phyloP scores from a whole-genome alignment of 176 grass and related monocot genomes.

The Puccinellia tenuiflora region DNA sequence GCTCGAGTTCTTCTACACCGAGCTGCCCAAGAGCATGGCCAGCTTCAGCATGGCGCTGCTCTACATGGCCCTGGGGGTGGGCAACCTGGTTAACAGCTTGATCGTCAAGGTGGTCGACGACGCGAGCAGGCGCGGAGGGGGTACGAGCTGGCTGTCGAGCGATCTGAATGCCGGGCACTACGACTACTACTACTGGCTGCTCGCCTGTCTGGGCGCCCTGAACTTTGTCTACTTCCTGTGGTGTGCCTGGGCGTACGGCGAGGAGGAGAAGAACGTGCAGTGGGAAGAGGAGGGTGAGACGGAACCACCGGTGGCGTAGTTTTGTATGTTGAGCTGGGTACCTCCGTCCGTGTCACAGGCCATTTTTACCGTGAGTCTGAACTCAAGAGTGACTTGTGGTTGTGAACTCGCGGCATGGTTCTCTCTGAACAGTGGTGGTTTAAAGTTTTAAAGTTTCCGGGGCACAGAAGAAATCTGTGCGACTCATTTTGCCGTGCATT shows the following conservation, averaged over 20 bases:
- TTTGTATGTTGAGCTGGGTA: not conserved
- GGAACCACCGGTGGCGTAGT: not conserved
- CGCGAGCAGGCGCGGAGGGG: conserved; percentile 7
- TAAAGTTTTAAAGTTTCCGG: not conserved
- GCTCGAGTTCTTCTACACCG: conserved; percentile 67
- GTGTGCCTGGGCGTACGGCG: conserved; percentile 50
- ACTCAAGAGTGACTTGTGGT: not conserved
- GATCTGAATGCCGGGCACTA: conserved; percentile 45
- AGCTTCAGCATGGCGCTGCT: conserved; percentile 60
- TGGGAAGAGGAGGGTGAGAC: conserved; percentile 33
- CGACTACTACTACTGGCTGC: conserved; percentile 64
- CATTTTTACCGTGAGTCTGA: not conserved
- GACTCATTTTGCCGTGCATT: not conserved
- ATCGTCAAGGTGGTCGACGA: conserved; percentile 26
- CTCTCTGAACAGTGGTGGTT: not conserved
- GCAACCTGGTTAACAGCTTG: conserved; percentile 29
- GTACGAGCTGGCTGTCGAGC: conserved; percentile 32
- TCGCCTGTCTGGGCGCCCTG: conserved; percentile 1
- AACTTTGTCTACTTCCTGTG: conserved; percentile 44
- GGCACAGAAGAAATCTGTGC: not conserved
- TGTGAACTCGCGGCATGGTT: not conserved
- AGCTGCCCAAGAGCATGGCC: conserved; percentile 55
- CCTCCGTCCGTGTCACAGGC: not conserved
- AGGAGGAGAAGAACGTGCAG: conserved; percentile 47
- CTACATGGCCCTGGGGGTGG: conserved; percentile 32